phyloP scores from a whole-genome alignment of 1,139 yeast species.

The Pneumocystis sp. region DNA sequence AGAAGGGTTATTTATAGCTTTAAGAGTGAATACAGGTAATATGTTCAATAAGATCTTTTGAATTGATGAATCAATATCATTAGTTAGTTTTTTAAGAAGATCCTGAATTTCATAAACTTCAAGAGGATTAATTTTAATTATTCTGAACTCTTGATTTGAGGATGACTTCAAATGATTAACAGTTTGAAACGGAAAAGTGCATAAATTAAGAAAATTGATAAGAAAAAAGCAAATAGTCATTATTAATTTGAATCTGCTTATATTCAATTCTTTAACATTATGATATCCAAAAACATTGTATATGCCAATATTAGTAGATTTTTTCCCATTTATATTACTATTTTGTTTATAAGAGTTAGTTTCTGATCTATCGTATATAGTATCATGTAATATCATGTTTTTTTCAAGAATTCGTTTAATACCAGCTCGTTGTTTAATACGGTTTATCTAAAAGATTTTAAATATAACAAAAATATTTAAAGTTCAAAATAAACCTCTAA shows the following conservation, averaged over 20 bases:
- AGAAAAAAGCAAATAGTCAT: slow-evolving; percentile 55
- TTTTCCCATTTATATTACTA: slow-evolving; percentile 4
- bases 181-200: slow-evolving; percentile 17
- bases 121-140: neutral
- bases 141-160: neutral
- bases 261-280: slow-evolving; percentile 18
- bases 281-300: slow-evolving; percentile 13
- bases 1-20: slow-evolving; percentile 25
- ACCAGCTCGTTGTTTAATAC: slow-evolving; percentile 73
- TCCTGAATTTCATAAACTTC: neutral
- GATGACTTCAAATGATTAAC: neutral
- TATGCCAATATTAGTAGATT: slow-evolving; percentile 8
- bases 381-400: slow-evolving; percentile 66
- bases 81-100: neutral
- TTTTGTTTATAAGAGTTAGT: slow-evolving; percentile 10
- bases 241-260: slow-evolving; percentile 27
- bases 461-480: neutral
- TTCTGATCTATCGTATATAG: slow-evolving; percentile 31
- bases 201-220: slow-evolving; percentile 54
- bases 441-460: slow-evolving; percentile 33
- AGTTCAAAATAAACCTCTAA: slow-evolving; percentile 34
- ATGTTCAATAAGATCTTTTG: slow-evolving; percentile 43
- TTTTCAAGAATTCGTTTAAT: slow-evolving; percentile 78
- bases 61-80: slow-evolving; percentile 3
- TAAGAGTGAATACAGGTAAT: slow-evolving; percentile 37